Evolutionary conservation across 169 alveolate species (phyloP), one percentile per base, ranked within the genome.

Genomic region (Eimeria acervulina): DNA sequence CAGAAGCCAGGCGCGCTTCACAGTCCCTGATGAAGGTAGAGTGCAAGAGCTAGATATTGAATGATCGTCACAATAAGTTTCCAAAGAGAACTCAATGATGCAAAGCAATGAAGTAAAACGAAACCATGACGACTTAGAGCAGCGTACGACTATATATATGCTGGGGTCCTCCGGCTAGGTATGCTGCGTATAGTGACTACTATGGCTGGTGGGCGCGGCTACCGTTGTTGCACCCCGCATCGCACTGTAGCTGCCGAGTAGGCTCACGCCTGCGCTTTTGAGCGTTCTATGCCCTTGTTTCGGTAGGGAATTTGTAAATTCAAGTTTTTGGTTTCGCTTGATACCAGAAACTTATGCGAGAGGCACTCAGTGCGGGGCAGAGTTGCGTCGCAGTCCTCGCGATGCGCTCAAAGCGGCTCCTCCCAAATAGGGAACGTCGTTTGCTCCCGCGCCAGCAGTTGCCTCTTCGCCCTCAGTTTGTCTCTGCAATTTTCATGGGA

Each of bases 191-290:
- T 83, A 83, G 91, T 83, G 91, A 72, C 83, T 72, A 72, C 83
- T 52, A 83, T 83, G 91, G 91, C 91, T 83, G 93, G 93, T 87
- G 81, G 93, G 81, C 93, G 80, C 93, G 93, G 83, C 93, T 44
- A 83, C 93, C 81, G 83, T 44, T 87, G 93, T 87, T 87, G 93
- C 93, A 87, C 93, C 93, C 80, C 80, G 91, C 70, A 87, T 61
- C 93, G 81, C 93, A 87, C 93, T 87, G 81, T 17, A 47, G 28
- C 93, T 31, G 91, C 91, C n/a, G 76, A 61, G 93, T 42, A 40
- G 93, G 66, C 72, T 33, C 13, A 36, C 10, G 66, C 83, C 59
- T n/a, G 81, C 40, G 93, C 55, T 52, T 38, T 38, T 59, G 59
- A 61, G 66, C 93, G 81, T 44, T 70, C 81, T 3, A 44, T 36